A percentile compares a stretch with the other conserved stretches of the same genome.
Evolutionary conservation across 108 stramenopile species (phyloP).

Genomic region (Aureococcus anophagefferens): DNA sequence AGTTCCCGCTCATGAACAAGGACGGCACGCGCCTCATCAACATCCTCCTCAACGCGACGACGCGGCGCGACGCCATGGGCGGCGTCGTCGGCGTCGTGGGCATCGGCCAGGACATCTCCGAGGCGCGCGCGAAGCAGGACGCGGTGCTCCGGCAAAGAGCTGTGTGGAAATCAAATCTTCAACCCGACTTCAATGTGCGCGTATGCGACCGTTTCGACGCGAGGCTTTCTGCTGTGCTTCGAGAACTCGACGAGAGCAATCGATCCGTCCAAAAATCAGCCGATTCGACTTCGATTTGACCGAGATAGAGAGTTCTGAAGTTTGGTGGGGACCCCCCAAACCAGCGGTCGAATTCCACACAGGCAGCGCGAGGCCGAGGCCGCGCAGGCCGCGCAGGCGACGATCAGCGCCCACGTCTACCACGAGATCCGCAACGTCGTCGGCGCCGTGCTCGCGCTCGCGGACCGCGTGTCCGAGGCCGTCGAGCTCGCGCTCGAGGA

Average conservation of each 20-base stretch:
- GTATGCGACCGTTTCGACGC: too few species aligned
- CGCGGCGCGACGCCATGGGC: slow-evolving; percentile 54
- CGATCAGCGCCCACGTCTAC: slow-evolving; percentile 36
- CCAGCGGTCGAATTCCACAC: too few species aligned
- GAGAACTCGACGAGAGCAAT: too few species aligned
- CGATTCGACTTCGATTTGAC: too few species aligned
- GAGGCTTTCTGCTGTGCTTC: too few species aligned
- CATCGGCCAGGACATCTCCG: slow-evolving; percentile 41
- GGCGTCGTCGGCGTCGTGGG: slow-evolving; percentile 34
- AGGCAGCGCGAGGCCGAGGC: not conserved
- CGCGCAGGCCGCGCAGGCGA: slow-evolving; percentile 26
- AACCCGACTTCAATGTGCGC: too few species aligned
- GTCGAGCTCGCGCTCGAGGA: slow-evolving; percentile 36
- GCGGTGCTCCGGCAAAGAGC: slow-evolving; percentile 42
- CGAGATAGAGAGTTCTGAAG: too few species aligned
- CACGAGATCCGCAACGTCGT: slow-evolving; percentile 43
- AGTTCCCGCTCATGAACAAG: slow-evolving; percentile 51
- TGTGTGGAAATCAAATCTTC: too few species aligned
- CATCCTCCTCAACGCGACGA: slow-evolving; percentile 60
- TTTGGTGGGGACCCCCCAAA: too few species aligned
- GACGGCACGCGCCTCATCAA: slow-evolving; percentile 16
- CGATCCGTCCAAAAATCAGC: too few species aligned
- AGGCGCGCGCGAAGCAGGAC: slow-evolving; percentile 40
- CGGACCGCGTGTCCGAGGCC: slow-evolving; percentile 31
- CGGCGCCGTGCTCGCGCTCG: slow-evolving; percentile 32